Percentiles rank a stretch among this genome's conserved stretches.
phyloP scores from a whole-genome alignment of 129 eudicot species.

The Arctium lappa region DNA sequence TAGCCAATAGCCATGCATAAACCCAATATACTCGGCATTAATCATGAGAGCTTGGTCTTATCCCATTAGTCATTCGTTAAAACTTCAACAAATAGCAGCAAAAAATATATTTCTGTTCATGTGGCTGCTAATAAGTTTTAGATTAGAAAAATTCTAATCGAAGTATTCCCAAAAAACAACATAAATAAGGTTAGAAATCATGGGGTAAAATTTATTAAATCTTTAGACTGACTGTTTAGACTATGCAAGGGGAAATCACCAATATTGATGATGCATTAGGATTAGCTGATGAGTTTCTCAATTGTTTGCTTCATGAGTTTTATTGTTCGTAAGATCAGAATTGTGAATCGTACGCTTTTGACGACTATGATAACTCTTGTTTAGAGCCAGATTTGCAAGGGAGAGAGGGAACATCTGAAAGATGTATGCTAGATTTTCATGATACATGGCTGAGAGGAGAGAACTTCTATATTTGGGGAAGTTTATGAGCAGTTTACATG shows the following conservation, averaged over 20 bases:
- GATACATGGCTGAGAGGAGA: neutral
- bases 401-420: neutral
- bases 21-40: neutral
- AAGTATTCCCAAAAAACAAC: neutral
- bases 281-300: slow-evolving; percentile 7
- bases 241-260: slow-evolving; percentile 4
- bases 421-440: neutral
- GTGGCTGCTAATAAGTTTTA: slow-evolving; percentile 1
- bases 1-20: neutral
- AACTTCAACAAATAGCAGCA: slow-evolving; percentile 5
- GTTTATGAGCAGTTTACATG: neutral
- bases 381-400: neutral
- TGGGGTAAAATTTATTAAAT: neutral
- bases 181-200: slow-evolving; percentile 5
- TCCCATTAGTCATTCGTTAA: neutral
- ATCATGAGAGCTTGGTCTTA: slow-evolving; percentile 4
- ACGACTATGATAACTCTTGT: slow-evolving; percentile 5
- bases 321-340: slow-evolving; percentile 15
- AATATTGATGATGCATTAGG: neutral
- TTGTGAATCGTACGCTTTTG: neutral
- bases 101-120: neutral
- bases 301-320: slow-evolving; percentile 3
- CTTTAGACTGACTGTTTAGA: neutral
- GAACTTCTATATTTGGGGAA: neutral
- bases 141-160: neutral